Percentiles rank a stretch among this genome's conserved stretches.
phyloP scores from a whole-genome alignment of 2,329 filamentous ascomycete species.

The Pseudocercospora cruenta region DNA sequence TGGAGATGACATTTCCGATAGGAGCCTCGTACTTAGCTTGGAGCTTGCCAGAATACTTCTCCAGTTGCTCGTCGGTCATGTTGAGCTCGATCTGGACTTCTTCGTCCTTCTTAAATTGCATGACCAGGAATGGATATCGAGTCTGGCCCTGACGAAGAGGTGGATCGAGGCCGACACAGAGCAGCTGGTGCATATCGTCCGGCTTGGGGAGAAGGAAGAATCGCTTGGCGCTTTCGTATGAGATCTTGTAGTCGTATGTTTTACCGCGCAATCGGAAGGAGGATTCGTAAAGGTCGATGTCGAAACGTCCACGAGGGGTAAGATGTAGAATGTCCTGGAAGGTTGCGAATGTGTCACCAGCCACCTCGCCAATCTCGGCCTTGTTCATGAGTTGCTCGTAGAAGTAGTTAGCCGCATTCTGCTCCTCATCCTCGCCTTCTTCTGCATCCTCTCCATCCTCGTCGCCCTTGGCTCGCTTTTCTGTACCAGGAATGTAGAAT shows the following conservation, averaged over 20 bases:
- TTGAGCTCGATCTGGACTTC: slow-evolving; percentile 96
- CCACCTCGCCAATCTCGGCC: slow-evolving; percentile 97
- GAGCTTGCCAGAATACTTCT: slow-evolving; percentile 89
- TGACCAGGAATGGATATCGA: slow-evolving; percentile 95
- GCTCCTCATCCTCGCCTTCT: slow-evolving; percentile 70
- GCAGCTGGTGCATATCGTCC: slow-evolving; percentile 94
- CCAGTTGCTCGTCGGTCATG: slow-evolving; percentile 85
- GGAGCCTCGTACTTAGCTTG: slow-evolving; percentile 90
- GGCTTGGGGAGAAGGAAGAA: slow-evolving; percentile 98
- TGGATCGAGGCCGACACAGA: slow-evolving; percentile 91
- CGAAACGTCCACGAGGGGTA: slow-evolving; percentile 97
- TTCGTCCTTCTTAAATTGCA: slow-evolving; percentile 98
- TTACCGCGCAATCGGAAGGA: slow-evolving; percentile 97
- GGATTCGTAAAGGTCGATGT: slow-evolving; percentile 98
- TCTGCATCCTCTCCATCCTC: slow-evolving; percentile 65
- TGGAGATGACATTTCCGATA: slow-evolving; percentile 88
- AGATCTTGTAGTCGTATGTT: slow-evolving; percentile 99
- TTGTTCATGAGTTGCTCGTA: slow-evolving; percentile 98
- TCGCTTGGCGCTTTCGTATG: slow-evolving; percentile 97
- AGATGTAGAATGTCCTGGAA: slow-evolving; percentile 97
- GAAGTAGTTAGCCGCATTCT: slow-evolving; percentile 95
- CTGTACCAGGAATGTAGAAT: slow-evolving; percentile 94
- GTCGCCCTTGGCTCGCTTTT: slow-evolving; percentile 70
- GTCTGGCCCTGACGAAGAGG: slow-evolving; percentile 96
- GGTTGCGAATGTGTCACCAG: slow-evolving; percentile 96